These are phyloP conservation scores for Globisporangium uncinulatum DNA, from an alignment of 352 stramenopile genomes.

Conservation along the genomic window DNA sequence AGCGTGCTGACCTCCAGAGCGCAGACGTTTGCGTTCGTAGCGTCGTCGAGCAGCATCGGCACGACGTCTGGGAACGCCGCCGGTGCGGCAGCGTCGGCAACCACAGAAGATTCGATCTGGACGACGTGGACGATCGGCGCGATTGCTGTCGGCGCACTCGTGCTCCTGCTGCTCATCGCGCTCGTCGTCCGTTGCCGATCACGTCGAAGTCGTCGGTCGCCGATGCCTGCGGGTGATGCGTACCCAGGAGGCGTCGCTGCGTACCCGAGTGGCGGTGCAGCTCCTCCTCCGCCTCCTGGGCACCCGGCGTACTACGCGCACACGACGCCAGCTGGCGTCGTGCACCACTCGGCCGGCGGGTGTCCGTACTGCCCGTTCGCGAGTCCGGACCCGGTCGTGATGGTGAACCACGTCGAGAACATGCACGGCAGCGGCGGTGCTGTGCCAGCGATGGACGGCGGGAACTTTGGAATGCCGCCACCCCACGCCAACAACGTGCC, in stretches of 20 bases:
- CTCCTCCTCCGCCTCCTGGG: too few species aligned
- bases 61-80: slow-evolving; percentile 25
- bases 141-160: slow-evolving; percentile 35
- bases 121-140: slow-evolving; percentile 46
- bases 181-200: slow-evolving; percentile 28
- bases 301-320: slow-evolving; percentile 14
- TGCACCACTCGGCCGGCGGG: slow-evolving; percentile 10
- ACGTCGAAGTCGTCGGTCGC: slow-evolving; percentile 14
- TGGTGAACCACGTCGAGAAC: slow-evolving; percentile 68
- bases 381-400: slow-evolving; percentile 35
- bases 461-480: slow-evolving; percentile 11
- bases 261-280: neutral
- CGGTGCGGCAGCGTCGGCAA: neutral
- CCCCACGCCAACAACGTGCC: neutral
- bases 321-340: slow-evolving; percentile 12
- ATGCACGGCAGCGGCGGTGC: slow-evolving; percentile 21
- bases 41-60: slow-evolving; percentile 67
- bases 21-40: slow-evolving; percentile 73
- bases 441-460: slow-evolving; percentile 8
- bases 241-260: slow-evolving; percentile 6
- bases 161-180: slow-evolving; percentile 45
- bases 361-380: slow-evolving; percentile 67
- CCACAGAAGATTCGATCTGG: slow-evolving; percentile 35
- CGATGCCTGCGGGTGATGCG: neutral
- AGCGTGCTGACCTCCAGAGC: slow-evolving; percentile 47